Conservation (phyloP, 2,329 filamentous ascomycete species). For the Diaporthe ampelina region DNA sequence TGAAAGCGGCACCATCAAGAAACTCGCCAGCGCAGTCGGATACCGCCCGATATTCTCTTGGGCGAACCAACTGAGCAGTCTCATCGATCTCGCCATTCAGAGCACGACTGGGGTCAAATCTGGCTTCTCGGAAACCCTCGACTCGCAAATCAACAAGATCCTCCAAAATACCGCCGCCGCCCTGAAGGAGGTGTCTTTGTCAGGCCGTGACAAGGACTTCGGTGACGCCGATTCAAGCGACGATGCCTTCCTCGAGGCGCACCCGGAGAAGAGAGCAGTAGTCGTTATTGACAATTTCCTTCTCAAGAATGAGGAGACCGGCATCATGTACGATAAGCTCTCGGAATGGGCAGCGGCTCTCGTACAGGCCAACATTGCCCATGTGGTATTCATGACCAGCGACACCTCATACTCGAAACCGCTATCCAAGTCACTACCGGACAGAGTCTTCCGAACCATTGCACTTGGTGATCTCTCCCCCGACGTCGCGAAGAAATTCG, state of each 20-base stretch:
- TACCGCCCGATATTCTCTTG: conserved; percentile 96
- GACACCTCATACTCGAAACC: conserved; percentile 92
- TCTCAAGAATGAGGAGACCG: conserved; percentile 78
- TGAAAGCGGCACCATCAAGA: conserved; percentile 86
- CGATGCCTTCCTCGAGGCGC: conserved; percentile 90
- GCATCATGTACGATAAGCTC: conserved; percentile 81
- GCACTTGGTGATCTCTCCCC: conserved; percentile 88
- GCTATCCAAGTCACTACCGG: conserved; percentile 87
- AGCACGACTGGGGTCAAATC: conserved; percentile 95
- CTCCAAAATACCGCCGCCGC: conserved; percentile 86
- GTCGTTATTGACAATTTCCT: conserved; percentile 94
- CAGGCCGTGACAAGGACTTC: conserved; percentile 77
- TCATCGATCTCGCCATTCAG: conserved; percentile 92
- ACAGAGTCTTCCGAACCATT: conserved; percentile 90
- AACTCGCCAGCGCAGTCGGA: conserved; percentile 85
- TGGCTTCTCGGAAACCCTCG: conserved; percentile 92
- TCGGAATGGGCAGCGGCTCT: conserved; percentile 91
- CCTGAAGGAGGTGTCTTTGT: conserved; percentile 82
- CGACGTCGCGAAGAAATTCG: conserved; percentile 88
- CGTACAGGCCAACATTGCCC: conserved; percentile 89
- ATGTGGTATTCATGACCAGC: conserved; percentile 94
- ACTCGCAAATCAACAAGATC: conserved; percentile 91
- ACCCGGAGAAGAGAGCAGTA: conserved; percentile 85
- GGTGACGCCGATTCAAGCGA: conserved; percentile 80
- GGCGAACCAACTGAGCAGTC: conserved; percentile 94